Evolutionary conservation across 129 eudicot genomes (phyloP), one percentile per base, ranked within the genome.

Genomic region (Flaveria ramosissima): DNA sequence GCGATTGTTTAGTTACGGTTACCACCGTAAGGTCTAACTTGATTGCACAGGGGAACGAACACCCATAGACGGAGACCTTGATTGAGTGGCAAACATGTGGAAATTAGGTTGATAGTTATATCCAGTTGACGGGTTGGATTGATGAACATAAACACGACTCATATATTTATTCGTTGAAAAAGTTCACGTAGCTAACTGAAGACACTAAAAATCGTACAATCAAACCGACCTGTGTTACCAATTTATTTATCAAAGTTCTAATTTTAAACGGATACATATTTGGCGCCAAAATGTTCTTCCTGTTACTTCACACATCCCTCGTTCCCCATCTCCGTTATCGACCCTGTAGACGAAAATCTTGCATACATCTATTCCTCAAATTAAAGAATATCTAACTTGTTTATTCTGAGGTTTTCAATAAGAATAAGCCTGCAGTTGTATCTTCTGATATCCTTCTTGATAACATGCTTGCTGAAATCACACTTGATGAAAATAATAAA

Each of bases 401-500:
- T 88, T 57, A 93, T n/a, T 84, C 91, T 13, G 86, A 91, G 1
- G 91, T 87, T 46, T 89, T 93, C 66, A 90, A 85, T 85, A 93
- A 87, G 77, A 85, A 74, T 27, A 83, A 53, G 62, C 62, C 60
- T 53, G 81, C 72, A 27, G 68, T 71, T 57, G 43, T 71, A 26
- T 82, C 83, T 55, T 71, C 78, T 27, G 98, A 93, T 76, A 93
- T 96, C 61, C 83, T 93, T 71, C 88, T 93, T 51, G 97, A 93
- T 46, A 93, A 93, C 77, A 91, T 90, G 13, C 80, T 90, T 84
- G 97, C 98, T 15, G 98, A 93, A 60, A 88, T 85, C 60, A 89
- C 92, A 2, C 92, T 93, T 9, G 97, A 93, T 77, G 97, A 93
- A 82, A 76, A 55, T 16, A 97, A 93, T 84, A 83, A 93, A 61